Base-by-base conservation (phyloP, 345 rosid species). In the Triadica sebifera region DNA sequence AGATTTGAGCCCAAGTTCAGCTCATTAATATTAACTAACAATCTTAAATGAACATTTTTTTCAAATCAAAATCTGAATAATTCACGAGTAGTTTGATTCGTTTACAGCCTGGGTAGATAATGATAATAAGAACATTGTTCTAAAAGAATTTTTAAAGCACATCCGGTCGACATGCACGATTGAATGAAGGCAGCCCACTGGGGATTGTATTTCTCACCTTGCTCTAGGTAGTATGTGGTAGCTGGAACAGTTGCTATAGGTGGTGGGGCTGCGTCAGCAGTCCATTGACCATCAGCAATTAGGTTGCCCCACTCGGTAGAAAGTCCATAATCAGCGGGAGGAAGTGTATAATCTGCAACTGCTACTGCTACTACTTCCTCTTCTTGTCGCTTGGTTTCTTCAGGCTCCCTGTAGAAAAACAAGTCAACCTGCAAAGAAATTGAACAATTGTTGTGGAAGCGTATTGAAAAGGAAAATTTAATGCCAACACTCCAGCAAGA, bases 201-300 rank as follows among this genome's bases (percentile, higher is more conserved):
- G 10, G 10, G 47, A 38, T 38, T 7, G 10, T 1, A 38, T 0
- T 47, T 17, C 19, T 49, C 50, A 25, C 79, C 79, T 16, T 82
- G 78, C n/a, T 93, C 93, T 34, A 77, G 72, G 6, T 57, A 75
- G 83, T 84, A 78, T 38, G 74, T 82, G 63, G 78, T 77, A 77
- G 75, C 81, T 22, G 92, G 93, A 46, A 79, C 87, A 15, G 84
- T 91, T 55, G 93, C n/a, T 65, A 91, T 84, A 29, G 98, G 91
- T 17, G 77, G 80, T 75, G 74, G 86, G 46, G 80, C 77, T 8
- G 59, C 83, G 55, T 91, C 97, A 52, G 83, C 64, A 0, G 87
- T 50, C 98, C 98, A 93, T 34, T 85, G 88, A n/a, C 70, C 74
- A 74, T 86, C 94, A 55, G 88, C 73, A 53, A 83, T 81, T 39